Base-by-base conservation (phyloP, 2,329 filamentous ascomycete genomes). In the Thielaviopsis populi region DNA sequence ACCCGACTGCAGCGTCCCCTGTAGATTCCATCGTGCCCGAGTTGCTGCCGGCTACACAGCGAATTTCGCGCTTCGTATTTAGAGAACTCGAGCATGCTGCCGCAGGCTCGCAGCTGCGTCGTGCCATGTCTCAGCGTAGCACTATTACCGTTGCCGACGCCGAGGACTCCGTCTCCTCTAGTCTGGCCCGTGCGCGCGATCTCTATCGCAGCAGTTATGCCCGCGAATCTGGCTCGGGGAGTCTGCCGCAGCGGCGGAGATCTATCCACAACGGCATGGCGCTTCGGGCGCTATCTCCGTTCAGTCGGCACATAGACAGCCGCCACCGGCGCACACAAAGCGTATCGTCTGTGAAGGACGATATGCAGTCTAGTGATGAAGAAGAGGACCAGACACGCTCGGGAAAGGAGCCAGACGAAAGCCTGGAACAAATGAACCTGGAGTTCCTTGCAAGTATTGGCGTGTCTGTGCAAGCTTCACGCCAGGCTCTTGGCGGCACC, bases 401-500 rank as follows among this genome's bases (percentile, higher is more conserved):
- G 2, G 15, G 37, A 56, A 13, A 56, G 24, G 8, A 30, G 19
- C 48, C 27, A 24, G 41, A 48, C 8, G 41, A 48, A 33, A 17
- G 33, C 17, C n/a, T 33, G 6, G 59, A 61, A 3, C 41, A 46
- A 19, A 54, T 22, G 1, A 53, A 59, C 2, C 19, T 64, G 13
- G 13, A 64, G 10, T 54, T 64, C 13, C 43, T 64, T 6, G 30
- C 58, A 7, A 41, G 15, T 53, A 61, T 64, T 15, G 63, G 63
- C 7, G 27, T 48, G 2, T 63, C 64, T 17, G 41, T 22, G 3
- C 1, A 68, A 69, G 1, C 72, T 78, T 0, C 69, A 89, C 2
- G 73, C 17, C 30, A 43, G 22, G 59, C 41, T 48, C 17, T 33
- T 11, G 59, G 59, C 17, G 42, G 40, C 6, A 48, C 59, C 42